These are phyloP conservation scores for Epichloe brachyelytri DNA, from an alignment of 2,329 filamentous ascomycete species.

Conservation along the genomic window DNA sequence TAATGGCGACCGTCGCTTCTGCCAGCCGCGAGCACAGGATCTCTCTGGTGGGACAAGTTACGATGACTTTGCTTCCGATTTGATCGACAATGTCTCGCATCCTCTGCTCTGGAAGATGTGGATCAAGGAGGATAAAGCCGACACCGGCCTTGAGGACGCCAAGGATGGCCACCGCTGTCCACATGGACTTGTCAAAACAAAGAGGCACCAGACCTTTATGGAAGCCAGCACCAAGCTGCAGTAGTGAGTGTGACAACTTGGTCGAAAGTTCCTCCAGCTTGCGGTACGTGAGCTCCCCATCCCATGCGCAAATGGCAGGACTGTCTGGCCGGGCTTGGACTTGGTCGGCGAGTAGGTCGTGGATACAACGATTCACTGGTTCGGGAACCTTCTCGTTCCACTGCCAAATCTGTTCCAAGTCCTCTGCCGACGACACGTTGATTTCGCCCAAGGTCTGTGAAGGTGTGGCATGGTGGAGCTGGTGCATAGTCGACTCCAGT, in stretches of 20 bases:
- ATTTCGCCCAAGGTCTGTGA: too few species aligned
- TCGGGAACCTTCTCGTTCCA: constrained; percentile 32
- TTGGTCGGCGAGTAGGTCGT: constrained; percentile 31
- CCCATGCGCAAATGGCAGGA: constrained; percentile 34
- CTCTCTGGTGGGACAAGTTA: background rate
- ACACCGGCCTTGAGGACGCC: constrained; percentile 35
- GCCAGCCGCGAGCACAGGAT: background rate
- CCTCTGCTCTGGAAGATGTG: constrained; percentile 31
- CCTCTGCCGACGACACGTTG: constrained; percentile 5
- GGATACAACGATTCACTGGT: constrained; percentile 29
- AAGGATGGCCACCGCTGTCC: constrained; percentile 31
- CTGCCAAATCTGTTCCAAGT: constrained; percentile 33
- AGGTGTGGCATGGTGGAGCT: too few species aligned
- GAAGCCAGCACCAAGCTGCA: constrained; percentile 20
- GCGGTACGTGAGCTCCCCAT: constrained; percentile 32
- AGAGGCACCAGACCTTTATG: constrained; percentile 30
- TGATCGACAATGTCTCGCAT: constrained; percentile 32
- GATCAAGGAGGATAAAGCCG: constrained; percentile 33
- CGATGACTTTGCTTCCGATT: background rate
- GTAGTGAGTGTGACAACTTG: constrained; percentile 26
- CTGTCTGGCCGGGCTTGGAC: constrained; percentile 23
- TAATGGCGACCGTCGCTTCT: background rate
- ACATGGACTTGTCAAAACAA: constrained; percentile 37
- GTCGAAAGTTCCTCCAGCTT: constrained; percentile 31
- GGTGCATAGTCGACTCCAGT: background rate